Percentiles rank a stretch among this genome's conserved stretches.
Evolutionary conservation across 2,329 filamentous ascomycete species (phyloP).

Genomic region (Metarhizium album): DNA sequence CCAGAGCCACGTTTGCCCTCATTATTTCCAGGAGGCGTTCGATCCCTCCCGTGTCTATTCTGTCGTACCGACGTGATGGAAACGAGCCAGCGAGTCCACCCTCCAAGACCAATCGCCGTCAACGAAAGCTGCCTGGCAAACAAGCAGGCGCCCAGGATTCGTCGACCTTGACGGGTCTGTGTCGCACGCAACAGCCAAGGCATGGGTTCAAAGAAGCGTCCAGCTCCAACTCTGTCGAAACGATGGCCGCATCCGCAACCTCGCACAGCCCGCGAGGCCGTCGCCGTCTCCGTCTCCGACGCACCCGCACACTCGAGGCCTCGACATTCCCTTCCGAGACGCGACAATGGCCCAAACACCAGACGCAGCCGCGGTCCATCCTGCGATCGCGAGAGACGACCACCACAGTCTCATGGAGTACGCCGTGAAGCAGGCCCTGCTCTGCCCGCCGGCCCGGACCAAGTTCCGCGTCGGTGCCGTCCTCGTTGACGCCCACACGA

Average conservation of each 20-base stretch:
- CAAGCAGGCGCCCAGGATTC: neutral
- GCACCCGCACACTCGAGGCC: neutral
- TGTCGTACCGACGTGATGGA: too few relatives aligned
- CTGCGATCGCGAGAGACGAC: neutral
- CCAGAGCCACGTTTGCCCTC: too few relatives aligned
- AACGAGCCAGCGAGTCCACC: too few relatives aligned
- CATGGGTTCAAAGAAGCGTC: too few relatives aligned
- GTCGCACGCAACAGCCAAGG: neutral
- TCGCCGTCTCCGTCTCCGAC: neutral
- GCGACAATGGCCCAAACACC: neutral
- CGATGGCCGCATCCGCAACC: too few relatives aligned
- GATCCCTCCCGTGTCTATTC: too few relatives aligned
- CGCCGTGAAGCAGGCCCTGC: constrained; percentile 22
- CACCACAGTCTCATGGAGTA: constrained; percentile 23
- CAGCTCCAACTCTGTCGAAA: too few relatives aligned
- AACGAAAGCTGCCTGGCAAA: neutral
- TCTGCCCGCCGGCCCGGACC: constrained; percentile 23
- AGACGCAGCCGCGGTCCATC: neutral
- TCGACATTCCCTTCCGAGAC: neutral
- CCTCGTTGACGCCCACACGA: constrained; percentile 25
- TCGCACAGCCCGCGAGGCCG: neutral
- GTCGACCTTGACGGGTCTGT: neutral
- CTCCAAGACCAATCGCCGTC: too few relatives aligned
- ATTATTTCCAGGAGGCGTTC: too few relatives aligned
- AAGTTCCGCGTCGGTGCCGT: constrained; percentile 33